phyloP scores from a whole-genome alignment of 441 rosid genomes.

The Corymbia calophylla region DNA sequence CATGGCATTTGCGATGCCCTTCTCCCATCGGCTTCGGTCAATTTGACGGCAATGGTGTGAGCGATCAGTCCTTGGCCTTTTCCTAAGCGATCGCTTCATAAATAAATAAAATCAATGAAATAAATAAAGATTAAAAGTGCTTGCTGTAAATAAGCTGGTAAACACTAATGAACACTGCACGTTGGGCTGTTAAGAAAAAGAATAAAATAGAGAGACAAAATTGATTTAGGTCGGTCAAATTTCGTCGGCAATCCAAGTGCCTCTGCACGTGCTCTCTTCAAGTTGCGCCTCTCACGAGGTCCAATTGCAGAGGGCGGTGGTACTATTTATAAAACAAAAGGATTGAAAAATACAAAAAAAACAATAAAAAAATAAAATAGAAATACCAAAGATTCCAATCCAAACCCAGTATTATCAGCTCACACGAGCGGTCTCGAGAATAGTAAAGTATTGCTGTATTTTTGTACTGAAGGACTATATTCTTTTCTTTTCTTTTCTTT shows the following conservation, averaged over 20 bases:
- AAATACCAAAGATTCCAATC: neutral
- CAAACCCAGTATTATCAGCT: neutral
- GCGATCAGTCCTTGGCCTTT: neutral
- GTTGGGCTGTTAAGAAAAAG: neutral
- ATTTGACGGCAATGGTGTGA: neutral
- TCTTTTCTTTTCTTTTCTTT: neutral
- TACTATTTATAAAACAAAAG: neutral
- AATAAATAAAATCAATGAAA: neutral
- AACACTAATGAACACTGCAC: neutral
- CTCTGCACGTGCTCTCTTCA: neutral
- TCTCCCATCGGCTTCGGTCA: neutral
- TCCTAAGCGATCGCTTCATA: neutral
- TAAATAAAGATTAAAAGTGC: neutral
- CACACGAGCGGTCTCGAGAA: neutral
- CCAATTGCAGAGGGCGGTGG: neutral
- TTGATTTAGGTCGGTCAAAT: neutral
- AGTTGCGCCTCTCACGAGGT: neutral
- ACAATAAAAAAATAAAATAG: neutral
- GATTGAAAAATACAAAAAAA: neutral
- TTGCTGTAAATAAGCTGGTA: neutral
- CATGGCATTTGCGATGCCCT: no score
- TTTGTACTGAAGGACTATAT: neutral
- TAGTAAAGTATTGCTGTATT: neutral
- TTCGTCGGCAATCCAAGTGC: neutral
- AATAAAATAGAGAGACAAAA: neutral